Base-by-base conservation (phyloP, 164 flowering plant species). In the Brasenia schreberi region DNA sequence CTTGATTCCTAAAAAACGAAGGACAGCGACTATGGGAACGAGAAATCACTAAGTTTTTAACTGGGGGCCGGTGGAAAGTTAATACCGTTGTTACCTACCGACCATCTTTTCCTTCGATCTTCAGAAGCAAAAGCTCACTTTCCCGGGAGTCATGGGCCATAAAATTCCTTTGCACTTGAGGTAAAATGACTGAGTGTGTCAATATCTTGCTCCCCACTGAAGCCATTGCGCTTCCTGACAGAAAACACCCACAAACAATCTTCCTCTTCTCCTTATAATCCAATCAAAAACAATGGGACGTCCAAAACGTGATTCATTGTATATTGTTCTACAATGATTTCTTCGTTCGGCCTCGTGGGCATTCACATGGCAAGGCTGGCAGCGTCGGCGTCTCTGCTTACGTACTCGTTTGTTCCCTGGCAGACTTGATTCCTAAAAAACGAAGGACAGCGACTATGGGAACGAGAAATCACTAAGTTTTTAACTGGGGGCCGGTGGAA, bases 181-280 rank as follows among this genome's bases (percentile, higher is more conserved):
- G 39, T 33, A 1, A n/a, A n/a, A n/a, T n/a, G n/a, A n/a, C n/a
- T n/a, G n/a, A n/a, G n/a, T n/a, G n/a, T n/a, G n/a, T 67, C 18
- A 88, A 71, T 27, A 92, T 85, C 73, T 80, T 87, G 27, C 18
- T 61, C 10, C 23, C 19, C 33, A 23, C 63, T 18, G 63, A 61
- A 2, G 63, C 63, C 63, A 18, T 23, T 7, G 63, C 12, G n/a
- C 12, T n/a, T n/a, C 9, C 7, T 61, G 9, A n/a, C 63, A 49
- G 39, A 33, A 33, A 33, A 33, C 39, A 49, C 56, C 56, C 56
- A 5, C 56, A 2, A 14, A 49, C 10, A 33, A 33, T 33, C 39
- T 33, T 33, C 56, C 5, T 49, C 56, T 14, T 49, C 16, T 49
- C 56, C 16, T 9, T 9, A 14, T 49, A 14, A 49, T 49, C 56